Evolutionary conservation across 2,329 filamentous ascomycete genomes (phyloP).

Genomic region (Hypoxylon sp.): DNA sequence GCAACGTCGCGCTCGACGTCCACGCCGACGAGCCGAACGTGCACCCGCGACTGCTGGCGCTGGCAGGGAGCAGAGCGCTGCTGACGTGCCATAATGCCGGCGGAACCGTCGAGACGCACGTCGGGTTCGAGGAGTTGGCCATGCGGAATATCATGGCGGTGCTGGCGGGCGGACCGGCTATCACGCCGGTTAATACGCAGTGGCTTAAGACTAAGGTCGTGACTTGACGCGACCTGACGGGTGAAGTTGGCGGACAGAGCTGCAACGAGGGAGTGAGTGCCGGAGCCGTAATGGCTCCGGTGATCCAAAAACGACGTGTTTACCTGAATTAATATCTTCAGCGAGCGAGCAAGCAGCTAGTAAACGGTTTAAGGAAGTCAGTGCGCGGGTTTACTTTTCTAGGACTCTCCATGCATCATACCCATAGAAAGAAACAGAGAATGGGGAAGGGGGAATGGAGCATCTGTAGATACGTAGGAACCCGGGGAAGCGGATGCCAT

Average conservation of each 20-base stretch:
- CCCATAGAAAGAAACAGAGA: slow-evolving; percentile 35
- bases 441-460: slow-evolving; percentile 23
- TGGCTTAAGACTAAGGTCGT: slow-evolving; percentile 46
- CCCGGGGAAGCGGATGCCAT: not conserved
- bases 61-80: slow-evolving; percentile 62
- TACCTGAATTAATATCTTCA: slow-evolving; percentile 5
- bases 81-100: slow-evolving; percentile 77
- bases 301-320: slow-evolving; percentile 2
- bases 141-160: slow-evolving; percentile 76
- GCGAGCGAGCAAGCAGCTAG: slow-evolving; percentile 15
- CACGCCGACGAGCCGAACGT: slow-evolving; percentile 71
- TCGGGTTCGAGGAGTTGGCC: slow-evolving; percentile 74
- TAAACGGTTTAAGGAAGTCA: slow-evolving; percentile 16
- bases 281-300: not conserved
- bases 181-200: slow-evolving; percentile 74
- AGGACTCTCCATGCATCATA: slow-evolving; percentile 36
- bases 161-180: slow-evolving; percentile 61
- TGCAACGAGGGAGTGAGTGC: not conserved
- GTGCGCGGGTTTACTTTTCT: slow-evolving; percentile 5
- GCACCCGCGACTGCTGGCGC: slow-evolving; percentile 58
- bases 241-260: not conserved
- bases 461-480: slow-evolving; percentile 39
- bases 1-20: slow-evolving; percentile 72
- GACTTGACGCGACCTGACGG: slow-evolving; percentile 2
- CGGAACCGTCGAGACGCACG: slow-evolving; percentile 73